Percentiles rank a stretch among this genome's conserved stretches.
Conservation (phyloP, 1,284 basidiomycete species). For the Boletus smithii region DNA sequence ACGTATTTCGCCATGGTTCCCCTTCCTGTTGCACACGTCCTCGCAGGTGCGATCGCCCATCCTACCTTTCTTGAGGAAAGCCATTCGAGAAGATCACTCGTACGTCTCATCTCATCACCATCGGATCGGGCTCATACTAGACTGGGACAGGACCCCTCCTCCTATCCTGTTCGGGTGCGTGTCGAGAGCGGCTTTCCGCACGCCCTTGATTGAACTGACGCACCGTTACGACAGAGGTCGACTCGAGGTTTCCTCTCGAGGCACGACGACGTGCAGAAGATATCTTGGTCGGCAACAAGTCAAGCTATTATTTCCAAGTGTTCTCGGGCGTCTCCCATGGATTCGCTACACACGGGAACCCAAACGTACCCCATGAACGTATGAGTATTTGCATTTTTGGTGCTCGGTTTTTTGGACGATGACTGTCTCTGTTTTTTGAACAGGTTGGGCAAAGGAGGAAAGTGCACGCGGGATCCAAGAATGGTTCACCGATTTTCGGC, state of each 20-base stretch:
- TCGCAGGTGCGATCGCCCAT: slow-evolving; percentile 49
- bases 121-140: neutral
- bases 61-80: slow-evolving; percentile 51
- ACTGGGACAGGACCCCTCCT: slow-evolving; percentile 44
- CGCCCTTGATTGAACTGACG: too few species aligned
- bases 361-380: slow-evolving; percentile 23
- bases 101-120: slow-evolving; percentile 26
- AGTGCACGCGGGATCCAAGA: slow-evolving; percentile 43
- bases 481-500: too few species aligned
- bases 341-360: slow-evolving; percentile 27
- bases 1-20: neutral
- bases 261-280: slow-evolving; percentile 29
- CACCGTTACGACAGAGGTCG: slow-evolving; percentile 27
- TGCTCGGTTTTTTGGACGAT: too few species aligned
- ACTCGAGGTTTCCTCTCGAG: slow-evolving; percentile 22
- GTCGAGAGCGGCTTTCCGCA: too few species aligned
- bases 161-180: slow-evolving; percentile 47
- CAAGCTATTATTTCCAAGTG: slow-evolving; percentile 28
- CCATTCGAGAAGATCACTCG: slow-evolving; percentile 47
- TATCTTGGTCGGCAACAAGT: slow-evolving; percentile 25
- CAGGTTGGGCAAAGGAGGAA: slow-evolving; percentile 61
- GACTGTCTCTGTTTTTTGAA: too few species aligned
- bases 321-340: slow-evolving; percentile 34
- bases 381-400: slow-evolving; percentile 38
- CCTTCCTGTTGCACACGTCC: neutral